Evolutionary conservation across 495 filamentous ascomycete species (phyloP), one percentile per base, ranked within the genome.

Genomic region (Entonaema liquescens): DNA sequence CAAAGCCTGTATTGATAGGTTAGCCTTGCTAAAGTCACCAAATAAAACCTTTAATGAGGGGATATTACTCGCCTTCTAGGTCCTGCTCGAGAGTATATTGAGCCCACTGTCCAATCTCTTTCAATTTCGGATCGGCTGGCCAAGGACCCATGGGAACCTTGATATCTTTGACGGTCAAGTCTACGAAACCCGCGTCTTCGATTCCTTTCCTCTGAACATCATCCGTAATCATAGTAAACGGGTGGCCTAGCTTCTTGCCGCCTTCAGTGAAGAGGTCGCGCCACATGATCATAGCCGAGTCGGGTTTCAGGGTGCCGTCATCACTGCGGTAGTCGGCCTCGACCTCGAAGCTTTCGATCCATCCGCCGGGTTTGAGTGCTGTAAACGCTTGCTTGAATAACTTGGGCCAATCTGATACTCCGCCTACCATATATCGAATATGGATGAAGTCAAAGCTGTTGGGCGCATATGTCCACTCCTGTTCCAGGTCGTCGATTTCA

Each of bases 371-470:
- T 38, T 79, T 77, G n/a, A 83, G 69, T 5, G 60, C 49, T 1
- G 36, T 53, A 65, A 76, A 83, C n/a, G 76, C 78, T 65, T 84
- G 72, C 17, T 59, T n/a, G 55, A 80, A 76, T 11, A 87, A 68
- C n/a, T 67, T 73, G 2, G 76, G 66, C 85, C 84, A 89, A 65
- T 89, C 83, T 3, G 72, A 31, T 11, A 89, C 77, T 21, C 78
- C 77, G n/a, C 86, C 86, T 19, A 83, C 75, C 42, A 90, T 73
- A 62, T 82, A 86, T 1, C 88, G 83, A 1, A 83, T 75, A 67
- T 90, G 86, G 58, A 90, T 80, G 56, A 83, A 86, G 76, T 89
- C 88, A 62, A 88, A 88, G 35, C 68, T 75, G 21, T 78, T 67
- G n/a, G 76, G 67, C 1, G 77, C 64, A 63, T 79, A 86, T 23